phyloP scores from a whole-genome alignment of 2,329 filamentous ascomycete species.

The Beauveria australis region DNA sequence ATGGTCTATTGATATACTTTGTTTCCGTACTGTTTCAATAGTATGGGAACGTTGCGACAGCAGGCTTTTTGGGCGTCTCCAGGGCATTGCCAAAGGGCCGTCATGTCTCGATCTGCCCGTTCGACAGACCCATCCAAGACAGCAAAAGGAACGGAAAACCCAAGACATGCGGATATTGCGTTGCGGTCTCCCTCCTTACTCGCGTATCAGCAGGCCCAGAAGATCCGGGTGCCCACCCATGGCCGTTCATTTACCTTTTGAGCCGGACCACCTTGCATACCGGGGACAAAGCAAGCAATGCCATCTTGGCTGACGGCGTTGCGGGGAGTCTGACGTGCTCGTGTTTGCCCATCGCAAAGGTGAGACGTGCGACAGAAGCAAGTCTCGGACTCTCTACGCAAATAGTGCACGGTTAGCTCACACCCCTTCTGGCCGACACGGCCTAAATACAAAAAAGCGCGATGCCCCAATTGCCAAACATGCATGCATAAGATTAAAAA shows the following conservation, averaged over 20 bases:
- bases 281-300: neutral
- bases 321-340: neutral
- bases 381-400: neutral
- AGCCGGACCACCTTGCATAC: neutral
- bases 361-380: slow-evolving; percentile 2
- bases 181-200: neutral
- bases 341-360: neutral
- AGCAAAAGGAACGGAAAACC: neutral
- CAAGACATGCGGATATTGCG: neutral
- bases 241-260: neutral
- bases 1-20: too few relatives aligned
- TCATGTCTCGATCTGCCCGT: neutral
- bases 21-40: too few relatives aligned
- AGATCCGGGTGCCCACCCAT: neutral
- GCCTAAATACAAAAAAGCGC: neutral
- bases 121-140: neutral
- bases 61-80: neutral
- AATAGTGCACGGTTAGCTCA: neutral
- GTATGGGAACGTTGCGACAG: neutral
- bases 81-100: neutral
- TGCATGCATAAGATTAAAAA: neutral
- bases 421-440: neutral
- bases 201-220: neutral
- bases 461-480: neutral
- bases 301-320: neutral